Evolutionary conservation across 106 monocot genomes (phyloP), one percentile per base, ranked within the genome.

Genomic region (Dioscorea dumetorum): DNA sequence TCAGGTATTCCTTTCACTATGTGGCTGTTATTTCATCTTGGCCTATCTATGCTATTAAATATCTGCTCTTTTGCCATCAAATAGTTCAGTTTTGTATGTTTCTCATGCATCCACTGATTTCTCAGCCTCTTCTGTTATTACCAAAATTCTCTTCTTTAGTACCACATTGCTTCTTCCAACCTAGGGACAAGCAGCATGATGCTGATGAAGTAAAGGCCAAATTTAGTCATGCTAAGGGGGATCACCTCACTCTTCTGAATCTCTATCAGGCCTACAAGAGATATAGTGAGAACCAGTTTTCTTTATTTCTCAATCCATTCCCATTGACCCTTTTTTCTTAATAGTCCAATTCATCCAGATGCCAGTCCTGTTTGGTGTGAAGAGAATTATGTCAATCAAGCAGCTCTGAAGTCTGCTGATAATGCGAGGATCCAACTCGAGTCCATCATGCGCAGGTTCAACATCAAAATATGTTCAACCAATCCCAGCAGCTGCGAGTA

Each of bases 161-260:
- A 78, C 91, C 87, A 76, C 87, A 87, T 87, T 87, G 87, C 91
- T 91, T 91, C 72, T 74, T 91, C 68, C 76, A 87, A 73, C 91
- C 87, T 68, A 91, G 81, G 84, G 91, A 91, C 18, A 84, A 81
- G 61, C 91, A 91, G 74, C 82, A 87, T 78, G 87, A 84, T 68
- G 91, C 91, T 72, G 91, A 91, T 61, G 82, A 87, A 71, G 84
- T 84, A 18, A 87, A 87, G 67, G 79, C 91, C 64, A 80, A 74
- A 23, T 91, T 91, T 61, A 79, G 84, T 50, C 87, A 87, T 65
- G 75, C 78, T 15, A 87, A 84, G 87, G 91, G n/a, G 63, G 91
- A 92, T 73, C 91, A 92, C 62, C 83, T 92, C 1, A 91, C 91
- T 12, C 84, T 91, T 49, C 49, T 91, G 23, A 91, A 87, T 17